Percentiles rank a stretch among this genome's conserved stretches.
These are phyloP conservation scores for Saitozyma sp. DNA, from an alignment of 768 basidiomycete species.

Conservation along the genomic window DNA sequence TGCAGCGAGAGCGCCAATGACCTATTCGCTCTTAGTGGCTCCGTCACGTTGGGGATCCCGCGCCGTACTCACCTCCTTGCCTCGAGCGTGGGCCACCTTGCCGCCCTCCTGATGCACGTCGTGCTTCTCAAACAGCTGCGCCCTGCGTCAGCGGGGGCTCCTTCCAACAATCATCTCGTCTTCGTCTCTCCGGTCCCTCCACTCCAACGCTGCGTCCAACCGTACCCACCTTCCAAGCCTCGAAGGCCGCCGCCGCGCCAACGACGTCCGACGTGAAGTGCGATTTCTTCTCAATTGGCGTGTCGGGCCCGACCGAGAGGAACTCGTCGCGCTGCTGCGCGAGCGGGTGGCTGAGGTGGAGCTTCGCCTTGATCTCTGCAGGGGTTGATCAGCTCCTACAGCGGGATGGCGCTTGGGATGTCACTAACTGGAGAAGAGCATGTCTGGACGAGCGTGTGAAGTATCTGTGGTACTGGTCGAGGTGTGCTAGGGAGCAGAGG, in stretches of 20 bases:
- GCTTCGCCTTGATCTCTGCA: not conserved
- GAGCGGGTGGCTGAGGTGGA: not conserved
- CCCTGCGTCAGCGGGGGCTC: not conserved
- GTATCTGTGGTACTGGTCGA: too few species aligned
- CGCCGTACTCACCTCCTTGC: constrained; percentile 10
- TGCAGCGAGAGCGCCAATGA: constrained; percentile 37
- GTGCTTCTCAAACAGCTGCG: constrained; percentile 35
- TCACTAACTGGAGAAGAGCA: too few species aligned
- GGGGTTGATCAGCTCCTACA: not conserved
- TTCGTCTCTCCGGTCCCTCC: too few species aligned
- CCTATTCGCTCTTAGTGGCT: constrained; percentile 11
- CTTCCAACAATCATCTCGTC: not conserved
- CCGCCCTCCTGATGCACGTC: constrained; percentile 20
- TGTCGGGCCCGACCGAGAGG: constrained; percentile 28
- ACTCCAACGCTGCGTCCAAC: not conserved
- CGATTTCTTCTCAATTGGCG: constrained; percentile 38
- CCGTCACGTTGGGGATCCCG: not conserved
- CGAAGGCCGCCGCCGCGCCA: constrained; percentile 41
- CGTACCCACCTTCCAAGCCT: constrained; percentile 30
- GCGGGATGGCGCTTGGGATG: too few species aligned
- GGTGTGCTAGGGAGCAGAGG: too few species aligned
- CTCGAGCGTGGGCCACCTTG: constrained; percentile 20
- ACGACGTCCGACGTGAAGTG: constrained; percentile 42
- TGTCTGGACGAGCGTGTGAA: too few species aligned
- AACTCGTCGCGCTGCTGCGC: constrained; percentile 33